A percentile compares a stretch with the other conserved stretches of the same genome.
phyloP scores from a whole-genome alignment of 1,139 yeast genomes.

The Candida sanyaensis region DNA sequence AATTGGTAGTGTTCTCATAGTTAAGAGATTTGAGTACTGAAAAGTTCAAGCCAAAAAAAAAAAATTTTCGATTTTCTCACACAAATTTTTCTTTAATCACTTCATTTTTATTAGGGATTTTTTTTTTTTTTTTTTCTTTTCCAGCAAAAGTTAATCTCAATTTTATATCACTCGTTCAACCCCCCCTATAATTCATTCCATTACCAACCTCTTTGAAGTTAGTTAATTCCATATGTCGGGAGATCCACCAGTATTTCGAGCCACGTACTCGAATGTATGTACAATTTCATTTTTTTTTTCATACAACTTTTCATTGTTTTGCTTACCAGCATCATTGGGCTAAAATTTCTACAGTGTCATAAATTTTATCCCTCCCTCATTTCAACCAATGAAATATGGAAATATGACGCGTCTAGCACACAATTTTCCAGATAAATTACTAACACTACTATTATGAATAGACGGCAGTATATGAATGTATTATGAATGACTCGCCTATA shows the following conservation, averaged over 20 bases:
- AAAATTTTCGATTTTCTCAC: not conserved
- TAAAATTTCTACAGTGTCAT: not conserved
- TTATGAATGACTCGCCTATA: slow-evolving; percentile 79
- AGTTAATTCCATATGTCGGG: slow-evolving; percentile 4
- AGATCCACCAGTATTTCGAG: slow-evolving; percentile 17
- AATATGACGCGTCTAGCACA: slow-evolving; percentile 12
- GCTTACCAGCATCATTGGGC: not conserved
- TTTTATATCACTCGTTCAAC: not conserved
- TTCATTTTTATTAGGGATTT: not conserved
- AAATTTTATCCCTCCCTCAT: slow-evolving; percentile 2
- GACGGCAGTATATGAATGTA: slow-evolving; percentile 82
- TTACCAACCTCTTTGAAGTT: not conserved
- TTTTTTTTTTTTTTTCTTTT: slow-evolving; percentile 1
- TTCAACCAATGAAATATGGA: not conserved
- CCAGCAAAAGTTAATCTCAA: not conserved
- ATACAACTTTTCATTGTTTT: not conserved
- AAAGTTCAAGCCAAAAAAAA: not conserved
- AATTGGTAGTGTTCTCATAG: not conserved
- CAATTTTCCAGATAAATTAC: not conserved
- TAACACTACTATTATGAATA: slow-evolving; percentile 15
- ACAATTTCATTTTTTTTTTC: not conserved
- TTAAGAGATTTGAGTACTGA: not conserved
- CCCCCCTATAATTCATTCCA: not conserved
- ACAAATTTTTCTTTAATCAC: not conserved
- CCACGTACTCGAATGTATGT: slow-evolving; percentile 19